These are phyloP conservation scores for Trypanosoma mega DNA, from an alignment of 208 protist genomes.

Conservation along the genomic window DNA sequence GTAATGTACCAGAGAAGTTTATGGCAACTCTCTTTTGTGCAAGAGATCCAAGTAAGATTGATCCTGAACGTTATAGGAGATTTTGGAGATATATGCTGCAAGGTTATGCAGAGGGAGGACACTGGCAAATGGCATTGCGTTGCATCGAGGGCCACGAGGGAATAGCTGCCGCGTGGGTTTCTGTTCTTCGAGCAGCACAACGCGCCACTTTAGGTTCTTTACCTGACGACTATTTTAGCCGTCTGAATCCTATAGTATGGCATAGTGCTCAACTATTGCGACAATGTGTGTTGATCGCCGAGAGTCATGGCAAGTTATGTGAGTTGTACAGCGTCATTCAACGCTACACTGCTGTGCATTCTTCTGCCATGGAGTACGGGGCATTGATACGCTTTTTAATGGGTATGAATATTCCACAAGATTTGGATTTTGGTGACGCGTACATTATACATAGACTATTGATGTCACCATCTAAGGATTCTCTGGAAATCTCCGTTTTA, in stretches of 20 bases:
- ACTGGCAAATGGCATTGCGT: slow-evolving; percentile 23
- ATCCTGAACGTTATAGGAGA: neutral
- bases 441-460: slow-evolving; percentile 30
- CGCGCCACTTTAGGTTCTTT: slow-evolving; percentile 22
- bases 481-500: neutral
- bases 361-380: slow-evolving; percentile 6
- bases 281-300: slow-evolving; percentile 23
- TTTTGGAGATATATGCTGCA: slow-evolving; percentile 27
- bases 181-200: slow-evolving; percentile 25
- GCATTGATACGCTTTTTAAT: slow-evolving; percentile 25
- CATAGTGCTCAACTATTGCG: slow-evolving; percentile 6
- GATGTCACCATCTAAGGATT: slow-evolving; percentile 19
- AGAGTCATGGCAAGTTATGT: slow-evolving; percentile 23
- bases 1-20: slow-evolving; percentile 28
- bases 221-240: slow-evolving; percentile 19
- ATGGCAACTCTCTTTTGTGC: slow-evolving; percentile 21
- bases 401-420: neutral
- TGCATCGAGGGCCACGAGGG: slow-evolving; percentile 3
- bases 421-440: slow-evolving; percentile 14
- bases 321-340: slow-evolving; percentile 8
- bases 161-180: slow-evolving; percentile 9
- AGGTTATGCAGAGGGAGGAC: slow-evolving; percentile 30
- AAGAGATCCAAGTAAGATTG: slow-evolving; percentile 11
- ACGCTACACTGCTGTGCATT: slow-evolving; percentile 6
- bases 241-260: slow-evolving; percentile 19